These are phyloP conservation scores for Schizosaccharomyces osmophilus DNA, from an alignment of 805 yeast species.

Conservation along the genomic window DNA sequence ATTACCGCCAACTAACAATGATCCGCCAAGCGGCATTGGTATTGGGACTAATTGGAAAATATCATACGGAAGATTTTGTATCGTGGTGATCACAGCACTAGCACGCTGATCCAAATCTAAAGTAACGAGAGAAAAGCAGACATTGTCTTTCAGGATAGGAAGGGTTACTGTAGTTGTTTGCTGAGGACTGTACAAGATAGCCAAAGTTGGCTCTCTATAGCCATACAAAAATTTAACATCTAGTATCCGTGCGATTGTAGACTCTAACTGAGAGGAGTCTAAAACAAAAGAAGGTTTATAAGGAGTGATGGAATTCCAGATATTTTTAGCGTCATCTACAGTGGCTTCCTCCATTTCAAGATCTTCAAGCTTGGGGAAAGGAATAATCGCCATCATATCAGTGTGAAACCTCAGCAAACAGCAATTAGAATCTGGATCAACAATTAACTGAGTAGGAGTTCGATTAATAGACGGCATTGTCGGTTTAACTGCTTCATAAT, in stretches of 20 bases:
- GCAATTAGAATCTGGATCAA: conserved; percentile 34
- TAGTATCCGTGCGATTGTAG: conserved; percentile 33
- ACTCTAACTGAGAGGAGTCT: conserved; percentile 27
- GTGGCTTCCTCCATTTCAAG: conserved; percentile 5
- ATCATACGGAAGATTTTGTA: conserved; percentile 52
- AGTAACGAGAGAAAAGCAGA: conserved; percentile 37
- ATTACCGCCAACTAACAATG: conserved; percentile 47
- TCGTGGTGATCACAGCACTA: conserved; percentile 43
- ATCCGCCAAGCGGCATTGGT: conserved; percentile 42
- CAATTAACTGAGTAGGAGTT: conserved; percentile 16
- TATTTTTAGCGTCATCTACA: conserved; percentile 1
- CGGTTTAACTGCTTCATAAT: conserved; percentile 38
- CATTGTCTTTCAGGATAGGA: conserved; percentile 35
- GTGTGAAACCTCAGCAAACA: conserved; percentile 28
- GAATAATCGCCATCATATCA: conserved; percentile 48
- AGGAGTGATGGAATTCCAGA: neutral
- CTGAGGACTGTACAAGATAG: conserved; percentile 31
- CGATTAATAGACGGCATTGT: conserved; percentile 3
- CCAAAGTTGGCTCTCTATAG: conserved; percentile 65
- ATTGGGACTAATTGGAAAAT: conserved; percentile 39
- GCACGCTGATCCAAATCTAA: conserved; percentile 32
- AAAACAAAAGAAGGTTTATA: conserved; percentile 29
- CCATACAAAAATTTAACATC: conserved; percentile 50
- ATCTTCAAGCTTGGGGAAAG: conserved; percentile 23
- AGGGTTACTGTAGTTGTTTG: conserved; percentile 63